Evolutionary conservation across 2,329 filamentous ascomycete species (phyloP), one percentile per base, ranked within the genome.

Genomic region (Teratosphaeria viscida): DNA sequence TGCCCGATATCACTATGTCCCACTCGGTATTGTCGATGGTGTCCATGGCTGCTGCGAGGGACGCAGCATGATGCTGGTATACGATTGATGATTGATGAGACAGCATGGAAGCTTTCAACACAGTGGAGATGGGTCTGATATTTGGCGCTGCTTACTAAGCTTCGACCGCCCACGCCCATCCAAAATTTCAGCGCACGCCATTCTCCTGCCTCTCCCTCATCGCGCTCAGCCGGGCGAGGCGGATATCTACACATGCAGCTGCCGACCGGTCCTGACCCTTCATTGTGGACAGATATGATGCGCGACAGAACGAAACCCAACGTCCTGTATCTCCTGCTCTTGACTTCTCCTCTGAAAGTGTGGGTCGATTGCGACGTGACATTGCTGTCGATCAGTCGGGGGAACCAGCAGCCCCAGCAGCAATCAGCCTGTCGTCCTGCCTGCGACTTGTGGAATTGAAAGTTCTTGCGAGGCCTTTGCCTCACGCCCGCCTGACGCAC

Each of bases 1-100:
- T 82, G 64, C 79, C 80, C 52, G 76, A 71, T 59, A 82, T 80
- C 59, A 82, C 69, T 60, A 81, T 76, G 66, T 82, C 79, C 79
- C 79, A 82, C 57, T 73, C 68, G 52, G 77, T 76, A 55, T 75
- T 74, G 63, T 80, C 73, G 64, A 82, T 77, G 59, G 78, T 75
- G 59, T 81, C 79, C 75, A 80, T 79, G 29, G 34, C 32, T 19
- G 49, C 29, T 32, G 52, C 32, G 14, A 43, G 8, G 29, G 4
- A 29, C n/a, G 23, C 23, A 35, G 19, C 27, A 55, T 55, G 52
- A 14, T n/a, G 29, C 23, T 23, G 23, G 23, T 23, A 23, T 1
- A 23, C 23, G 23, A 23, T 23, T 23, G 23, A 23, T 23, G 23
- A 23, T 23, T 23, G 23, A 23, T 23, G 23, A 23, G 23, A 23